Base-by-base conservation (phyloP, 805 yeast genomes). In the Henningerozyma blattae region DNA sequence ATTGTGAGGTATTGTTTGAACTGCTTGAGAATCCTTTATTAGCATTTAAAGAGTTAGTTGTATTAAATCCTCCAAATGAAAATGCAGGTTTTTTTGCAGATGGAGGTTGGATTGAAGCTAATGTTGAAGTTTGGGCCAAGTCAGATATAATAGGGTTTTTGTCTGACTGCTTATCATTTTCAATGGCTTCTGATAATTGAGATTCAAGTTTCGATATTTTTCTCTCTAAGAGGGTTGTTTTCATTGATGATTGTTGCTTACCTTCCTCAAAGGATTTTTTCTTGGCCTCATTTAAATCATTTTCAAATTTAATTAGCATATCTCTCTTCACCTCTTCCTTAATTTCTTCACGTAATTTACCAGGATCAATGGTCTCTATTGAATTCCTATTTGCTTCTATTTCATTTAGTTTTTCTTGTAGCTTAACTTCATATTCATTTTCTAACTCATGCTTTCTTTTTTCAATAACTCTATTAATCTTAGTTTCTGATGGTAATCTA, bases 381-480 rank as follows among this genome's bases (percentile, higher is more conserved):
- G 12, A 8, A 20, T 34, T 34, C 9, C 31, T 40, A 8, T 42
- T 32, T 2, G 41, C 27, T 16, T 37, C 34, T 4, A 33, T 24
- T 18, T 35, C 22, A 7, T 30, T n/a, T 3, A 43, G 43, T 15
- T 36, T 42, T 16, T 42, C 42, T 9, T 40, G 27, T 1, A 50
- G 35, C 25, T 43, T 46, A 26, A 40, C 34, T 15, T 47, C 40
- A 29, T 44, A 51, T 14, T 44, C 47, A 14, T 40, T 44, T 35
- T 48, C 54, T 12, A 52, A 31, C 30, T 49, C 48, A 12, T 37
- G 31, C 36, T 46, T 57, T 22, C 65, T 64, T 31, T 53, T 57
- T 39, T 69, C 74, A 19, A 70, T 59, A 33, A 65, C 66, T 29
- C 68, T 74, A n/a, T 75, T 69, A 52, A 79, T 67, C 38, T 70